Conservation (phyloP, 805 yeast species). For the Allodekkera sacchari region DNA sequence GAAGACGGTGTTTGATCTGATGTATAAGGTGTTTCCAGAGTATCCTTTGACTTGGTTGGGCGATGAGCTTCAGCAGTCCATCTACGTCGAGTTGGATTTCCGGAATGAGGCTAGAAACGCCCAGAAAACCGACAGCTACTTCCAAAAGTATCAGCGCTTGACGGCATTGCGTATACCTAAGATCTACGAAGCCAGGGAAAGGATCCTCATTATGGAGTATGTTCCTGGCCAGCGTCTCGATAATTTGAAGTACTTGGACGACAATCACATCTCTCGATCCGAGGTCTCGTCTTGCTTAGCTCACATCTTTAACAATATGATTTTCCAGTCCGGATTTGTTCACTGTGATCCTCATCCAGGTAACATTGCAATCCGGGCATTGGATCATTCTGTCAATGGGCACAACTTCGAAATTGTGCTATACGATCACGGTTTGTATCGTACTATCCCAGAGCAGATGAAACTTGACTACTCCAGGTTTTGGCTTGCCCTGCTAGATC, state of each 20-base stretch:
- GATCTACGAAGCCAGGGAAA: conserved; percentile 52
- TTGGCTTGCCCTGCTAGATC: conserved; percentile 83
- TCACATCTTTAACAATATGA: conserved; percentile 90
- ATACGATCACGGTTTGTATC: conserved; percentile 91
- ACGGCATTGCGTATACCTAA: conserved; percentile 81
- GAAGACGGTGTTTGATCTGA: conserved; percentile 59
- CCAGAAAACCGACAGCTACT: conserved; percentile 56
- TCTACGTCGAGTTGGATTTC: conserved; percentile 87
- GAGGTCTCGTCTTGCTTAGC: conserved; percentile 81
- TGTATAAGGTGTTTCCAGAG: conserved; percentile 81
- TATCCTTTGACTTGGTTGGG: conserved; percentile 94
- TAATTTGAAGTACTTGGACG: conserved; percentile 54
- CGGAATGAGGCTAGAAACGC: conserved; percentile 82
- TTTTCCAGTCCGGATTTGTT: conserved; percentile 83
- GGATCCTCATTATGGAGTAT: conserved; percentile 84
- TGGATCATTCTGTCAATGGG: conserved; percentile 21
- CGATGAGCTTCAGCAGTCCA: conserved; percentile 80
- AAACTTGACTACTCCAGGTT: conserved; percentile 80
- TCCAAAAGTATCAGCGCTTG: conserved; percentile 39
- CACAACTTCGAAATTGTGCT: conserved; percentile 87
- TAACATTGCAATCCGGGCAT: conserved; percentile 71
- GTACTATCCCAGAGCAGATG: conserved; percentile 71
- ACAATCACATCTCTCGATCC: conserved; percentile 57
- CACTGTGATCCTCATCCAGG: conserved; percentile 99
- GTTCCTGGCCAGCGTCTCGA: conserved; percentile 79